Conservation (phyloP, 148 eudicot species). For the Tetragonia tetragonoides region DNA sequence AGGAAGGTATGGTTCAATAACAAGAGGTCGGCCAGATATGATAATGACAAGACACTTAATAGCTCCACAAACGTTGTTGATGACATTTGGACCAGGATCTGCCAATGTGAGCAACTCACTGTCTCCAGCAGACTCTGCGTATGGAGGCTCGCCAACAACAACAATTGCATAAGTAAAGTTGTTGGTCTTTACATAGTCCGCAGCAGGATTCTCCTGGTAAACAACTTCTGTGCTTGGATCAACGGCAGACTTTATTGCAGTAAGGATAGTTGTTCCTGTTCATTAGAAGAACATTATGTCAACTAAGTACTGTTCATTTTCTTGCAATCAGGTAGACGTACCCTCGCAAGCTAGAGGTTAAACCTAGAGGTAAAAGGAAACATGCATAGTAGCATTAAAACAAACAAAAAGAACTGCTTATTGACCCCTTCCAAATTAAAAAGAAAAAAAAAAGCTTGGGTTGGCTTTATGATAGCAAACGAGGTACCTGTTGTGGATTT, state of each 20-base stretch:
- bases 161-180: slow-evolving; percentile 64
- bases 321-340: too few species aligned
- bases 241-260: slow-evolving; percentile 56
- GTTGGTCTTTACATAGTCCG: slow-evolving; percentile 45
- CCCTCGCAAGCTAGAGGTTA: too few species aligned
- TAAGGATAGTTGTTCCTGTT: slow-evolving; percentile 68
- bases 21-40: slow-evolving; percentile 77
- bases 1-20: slow-evolving; percentile 62
- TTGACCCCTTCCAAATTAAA: neutral
- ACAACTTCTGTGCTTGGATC: slow-evolving; percentile 55
- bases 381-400: too few species aligned
- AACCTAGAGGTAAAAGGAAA: too few species aligned
- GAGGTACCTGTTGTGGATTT: slow-evolving; percentile 60
- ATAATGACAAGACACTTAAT: slow-evolving; percentile 64
- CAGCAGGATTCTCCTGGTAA: slow-evolving; percentile 49
- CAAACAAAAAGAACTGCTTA: neutral
- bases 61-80: slow-evolving; percentile 56
- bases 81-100: slow-evolving; percentile 66
- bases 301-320: too few species aligned
- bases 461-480: neutral
- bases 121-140: slow-evolving; percentile 79
- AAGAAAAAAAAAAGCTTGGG: neutral
- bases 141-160: slow-evolving; percentile 75
- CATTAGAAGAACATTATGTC: neutral
- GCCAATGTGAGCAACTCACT: slow-evolving; percentile 51